Base-by-base conservation (phyloP, 1,284 basidiomycete genomes). In the Vanrija sp. region DNA sequence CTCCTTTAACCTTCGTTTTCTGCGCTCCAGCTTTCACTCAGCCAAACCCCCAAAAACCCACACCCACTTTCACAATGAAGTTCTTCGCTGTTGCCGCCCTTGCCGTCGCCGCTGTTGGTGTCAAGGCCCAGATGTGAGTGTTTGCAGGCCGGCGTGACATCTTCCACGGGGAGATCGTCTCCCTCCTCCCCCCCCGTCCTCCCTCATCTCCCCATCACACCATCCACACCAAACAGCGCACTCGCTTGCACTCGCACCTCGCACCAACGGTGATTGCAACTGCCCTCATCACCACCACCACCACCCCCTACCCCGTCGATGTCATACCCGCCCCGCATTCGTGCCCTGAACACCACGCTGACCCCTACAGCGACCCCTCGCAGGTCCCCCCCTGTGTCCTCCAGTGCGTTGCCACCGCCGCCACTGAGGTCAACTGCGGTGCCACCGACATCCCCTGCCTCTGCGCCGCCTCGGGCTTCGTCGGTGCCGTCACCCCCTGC, bases 1-100 rank as follows among this genome's bases (percentile, higher is more conserved):
- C 49, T 44, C 49, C n/a, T 14, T 23, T 25, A 12, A 6, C 6
- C 40, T 34, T 8, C 19, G 18, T 18, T 87, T 28, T 88, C 53
- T 53, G 74, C 51, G 62, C 28, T 44, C 6, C 46, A 56, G 29
- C 2, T 40, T 34, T 61, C 45, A 3, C 19, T 15, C 15, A 7
- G 15, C n/a, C 15, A 38, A 38, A 23, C 29, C 29, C 38, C 26
- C 21, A 43, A 29, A 49, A 39, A 9, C 34, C 23, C 48, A 43
- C n/a, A 43, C 28, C 3, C 38, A 15, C 25, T n/a, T 25, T 21
- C 46, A 50, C 46, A 49, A 55, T 55, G 48, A 55, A 55, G 53
- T 48, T 44, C 53, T 14, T 34, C 16, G 48, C 40, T 38, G 15
- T 43, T 46, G 26, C 48, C 18, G 44, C 43, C 25, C 16, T 34